Base-by-base conservation (phyloP, 23 red algal genomes). In the Agarophyton chilense region DNA sequence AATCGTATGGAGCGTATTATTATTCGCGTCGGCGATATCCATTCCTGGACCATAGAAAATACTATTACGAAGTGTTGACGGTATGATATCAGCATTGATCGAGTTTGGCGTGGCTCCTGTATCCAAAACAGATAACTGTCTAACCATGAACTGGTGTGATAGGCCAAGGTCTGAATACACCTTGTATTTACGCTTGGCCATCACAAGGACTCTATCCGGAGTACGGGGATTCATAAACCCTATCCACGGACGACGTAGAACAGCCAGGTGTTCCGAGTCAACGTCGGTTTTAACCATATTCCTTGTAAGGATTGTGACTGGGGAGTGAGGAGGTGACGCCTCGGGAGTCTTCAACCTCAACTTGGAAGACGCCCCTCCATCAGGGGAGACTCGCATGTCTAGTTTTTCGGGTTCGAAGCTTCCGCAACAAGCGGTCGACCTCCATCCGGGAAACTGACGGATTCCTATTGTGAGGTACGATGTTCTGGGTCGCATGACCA, bases 171-270 rank as follows among this genome's bases (percentile, higher is more conserved):
- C 42, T 6, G 9, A 6, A n/a, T 74, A 74, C 5, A 74, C 68
- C 42, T 74, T 39, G 7, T 74, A 38, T 10, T 74, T 74, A 29
- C 34, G 25, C 68, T 74, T 74, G n/a, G 68, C 68, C 68, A 74
- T 44, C 14, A 74, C 9, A 5, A 74, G 6, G n/a, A 74, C 68
- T 61, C 56, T 61, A 61, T 61, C 19, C 26, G 56, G 19, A 61
- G 19, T 10, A 8, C 26, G 56, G 7, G 5, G 56, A 31, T 61
- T 8, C 8, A 6, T 22, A 4, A 31, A 8, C 56, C 9, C 5
- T 61, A n/a, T 61, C 56, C 5, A 8, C 56, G 19, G 56, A 12
- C 56, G 56, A 61, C 19, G 56, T 7, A 12, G 56, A 12, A 61
- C 56, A 22, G 19, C 56, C 4, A n/a, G 19, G 28, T 61, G 56